A percentile compares a stretch with the other conserved stretches of the same genome.
Conservation (phyloP, 192 early-diverging fungal species). For the Podila minutissima region DNA sequence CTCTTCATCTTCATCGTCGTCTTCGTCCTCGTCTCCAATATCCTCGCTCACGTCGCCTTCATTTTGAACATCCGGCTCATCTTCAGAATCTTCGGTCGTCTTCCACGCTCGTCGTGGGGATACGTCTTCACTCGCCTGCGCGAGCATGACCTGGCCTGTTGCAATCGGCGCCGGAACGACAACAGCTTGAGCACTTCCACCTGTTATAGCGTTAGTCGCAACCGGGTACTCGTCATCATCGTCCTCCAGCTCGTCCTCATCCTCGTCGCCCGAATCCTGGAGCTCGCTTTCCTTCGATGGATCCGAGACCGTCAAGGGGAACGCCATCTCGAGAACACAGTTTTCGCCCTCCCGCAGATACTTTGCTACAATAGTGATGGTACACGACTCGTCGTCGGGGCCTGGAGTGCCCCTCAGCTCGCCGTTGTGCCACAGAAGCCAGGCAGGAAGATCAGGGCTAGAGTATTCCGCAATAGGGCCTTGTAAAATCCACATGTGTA, state of each 20-base stretch:
- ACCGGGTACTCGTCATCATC: background rate
- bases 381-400: slow-evolving; percentile 64
- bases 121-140: too few relatives aligned
- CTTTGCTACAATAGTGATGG: slow-evolving; percentile 70
- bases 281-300: slow-evolving; percentile 45
- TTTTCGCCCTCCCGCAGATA: slow-evolving; percentile 67
- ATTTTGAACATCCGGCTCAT: too few relatives aligned
- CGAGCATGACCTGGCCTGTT: too few relatives aligned
- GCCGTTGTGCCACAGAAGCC: slow-evolving; percentile 81
- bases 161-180: too few relatives aligned
- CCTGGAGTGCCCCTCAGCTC: slow-evolving; percentile 70
- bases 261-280: slow-evolving; percentile 13
- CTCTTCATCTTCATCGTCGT: too few relatives aligned
- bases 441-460: slow-evolving; percentile 73
- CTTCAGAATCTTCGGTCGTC: too few relatives aligned
- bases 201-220: background rate
- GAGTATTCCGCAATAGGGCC: slow-evolving; percentile 75
- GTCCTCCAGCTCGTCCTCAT: slow-evolving; percentile 1
- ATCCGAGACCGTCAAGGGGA: slow-evolving; percentile 52
- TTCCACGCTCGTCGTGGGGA: too few relatives aligned
- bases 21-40: too few relatives aligned
- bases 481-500: slow-evolving; percentile 7
- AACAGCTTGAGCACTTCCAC: too few relatives aligned
- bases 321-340: slow-evolving; percentile 54
- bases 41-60: too few relatives aligned